phyloP scores from a whole-genome alignment of 345 rosid genomes.

The Sisymbrium altissimum region DNA sequence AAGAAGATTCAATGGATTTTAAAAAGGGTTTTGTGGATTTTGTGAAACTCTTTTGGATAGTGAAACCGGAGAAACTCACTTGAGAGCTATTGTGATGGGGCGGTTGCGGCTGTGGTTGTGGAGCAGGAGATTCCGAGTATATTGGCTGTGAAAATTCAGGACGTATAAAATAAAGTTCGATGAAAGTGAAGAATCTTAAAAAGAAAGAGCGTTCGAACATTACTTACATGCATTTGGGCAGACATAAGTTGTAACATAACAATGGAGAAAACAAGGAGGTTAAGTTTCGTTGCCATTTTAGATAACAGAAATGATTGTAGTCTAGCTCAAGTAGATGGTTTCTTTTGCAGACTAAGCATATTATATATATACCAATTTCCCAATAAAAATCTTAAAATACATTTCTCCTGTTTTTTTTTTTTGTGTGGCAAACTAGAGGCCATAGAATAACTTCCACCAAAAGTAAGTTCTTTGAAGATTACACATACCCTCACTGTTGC shows the following conservation, averaged over 20 bases:
- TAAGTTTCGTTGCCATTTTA: conserved; percentile 17
- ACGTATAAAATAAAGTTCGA: background rate
- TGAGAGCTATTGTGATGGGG: conserved; percentile 22
- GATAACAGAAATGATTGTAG: background rate
- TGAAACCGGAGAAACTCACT: conserved; percentile 18
- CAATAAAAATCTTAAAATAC: background rate
- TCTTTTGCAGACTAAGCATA: background rate
- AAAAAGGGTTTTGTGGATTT: background rate
- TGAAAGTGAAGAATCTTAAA: background rate
- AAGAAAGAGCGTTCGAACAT: background rate
- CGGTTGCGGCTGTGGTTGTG: conserved; percentile 3
- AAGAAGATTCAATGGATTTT: background rate
- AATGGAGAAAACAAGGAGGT: conserved; percentile 22
- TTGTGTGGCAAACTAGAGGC: background rate
- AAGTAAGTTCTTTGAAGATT: no score
- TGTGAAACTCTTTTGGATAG: conserved; percentile 1
- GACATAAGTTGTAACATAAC: conserved; percentile 17
- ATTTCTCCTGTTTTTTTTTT: background rate
- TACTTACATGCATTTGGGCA: conserved; percentile 30
- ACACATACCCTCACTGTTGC: no score
- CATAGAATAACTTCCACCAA: no score
- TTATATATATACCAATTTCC: conserved; percentile 7
- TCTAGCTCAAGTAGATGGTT: conserved; percentile 4
- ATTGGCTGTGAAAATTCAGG: background rate
- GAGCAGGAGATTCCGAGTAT: conserved; percentile 25